Percentiles rank a stretch among this genome's conserved stretches.
These are phyloP conservation scores for Phytophthora fragariae DNA, from an alignment of 352 stramenopile species.

Conservation along the genomic window DNA sequence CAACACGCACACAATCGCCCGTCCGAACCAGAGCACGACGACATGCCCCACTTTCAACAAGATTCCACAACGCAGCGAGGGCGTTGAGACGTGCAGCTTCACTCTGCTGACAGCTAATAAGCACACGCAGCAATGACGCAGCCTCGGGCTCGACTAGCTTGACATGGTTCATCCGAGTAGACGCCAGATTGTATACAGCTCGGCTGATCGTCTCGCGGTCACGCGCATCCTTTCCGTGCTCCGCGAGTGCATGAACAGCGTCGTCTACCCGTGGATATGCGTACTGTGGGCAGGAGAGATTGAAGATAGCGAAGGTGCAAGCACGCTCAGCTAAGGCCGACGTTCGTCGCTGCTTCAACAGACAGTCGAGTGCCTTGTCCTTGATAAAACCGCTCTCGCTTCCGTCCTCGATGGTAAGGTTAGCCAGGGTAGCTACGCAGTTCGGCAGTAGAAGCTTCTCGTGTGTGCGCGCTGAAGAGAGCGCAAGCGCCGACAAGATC, in stretches of 20 bases:
- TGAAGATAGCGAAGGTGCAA: conserved; percentile 67
- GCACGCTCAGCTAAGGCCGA: conserved; percentile 47
- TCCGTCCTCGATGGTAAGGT: conserved; percentile 79
- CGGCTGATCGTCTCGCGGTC: conserved; percentile 60
- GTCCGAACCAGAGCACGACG: conserved; percentile 53
- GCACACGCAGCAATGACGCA: conserved; percentile 42
- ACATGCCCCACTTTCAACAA: conserved; percentile 61
- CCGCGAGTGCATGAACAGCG: conserved; percentile 64
- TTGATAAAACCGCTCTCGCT: conserved; percentile 74
- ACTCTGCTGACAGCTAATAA: conserved; percentile 37
- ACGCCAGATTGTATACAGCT: conserved; percentile 76
- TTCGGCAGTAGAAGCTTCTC: conserved; percentile 49
- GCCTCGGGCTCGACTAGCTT: conserved; percentile 74
- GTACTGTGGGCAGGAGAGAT: conserved; percentile 70
- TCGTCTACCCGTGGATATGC: conserved; percentile 76
- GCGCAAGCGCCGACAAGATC: conserved; percentile 45
- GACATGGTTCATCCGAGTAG: conserved; percentile 63
- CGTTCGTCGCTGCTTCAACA: conserved; percentile 59
- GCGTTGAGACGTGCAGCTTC: conserved; percentile 52
- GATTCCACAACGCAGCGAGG: conserved; percentile 57
- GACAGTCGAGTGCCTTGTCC: conserved; percentile 73
- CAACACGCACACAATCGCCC: conserved; percentile 50
- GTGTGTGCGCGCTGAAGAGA: conserved; percentile 36
- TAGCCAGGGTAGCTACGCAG: conserved; percentile 64
- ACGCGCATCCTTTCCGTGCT: conserved; percentile 49